Evolutionary conservation across 1,284 basidiomycete species (phyloP).

Genomic region (Trametes pubescens): DNA sequence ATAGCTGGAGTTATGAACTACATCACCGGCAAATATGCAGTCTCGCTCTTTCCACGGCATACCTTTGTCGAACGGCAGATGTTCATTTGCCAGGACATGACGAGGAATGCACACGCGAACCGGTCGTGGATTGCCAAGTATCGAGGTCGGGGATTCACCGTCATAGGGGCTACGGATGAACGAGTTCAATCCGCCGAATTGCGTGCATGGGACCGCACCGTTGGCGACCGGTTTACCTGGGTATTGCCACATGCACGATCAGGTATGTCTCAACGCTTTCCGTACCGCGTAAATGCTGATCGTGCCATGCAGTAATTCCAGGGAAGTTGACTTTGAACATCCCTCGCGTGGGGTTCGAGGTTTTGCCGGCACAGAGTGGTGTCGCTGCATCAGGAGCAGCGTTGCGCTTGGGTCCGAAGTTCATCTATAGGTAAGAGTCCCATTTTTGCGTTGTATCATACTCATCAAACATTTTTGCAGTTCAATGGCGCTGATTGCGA

Average conservation of each 20-base stretch:
- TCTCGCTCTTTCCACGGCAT: background rate
- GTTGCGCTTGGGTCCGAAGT: background rate
- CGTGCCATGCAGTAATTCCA: background rate
- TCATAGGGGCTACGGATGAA: background rate
- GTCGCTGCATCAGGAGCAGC: background rate
- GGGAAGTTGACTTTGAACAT: background rate
- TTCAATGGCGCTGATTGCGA: background rate
- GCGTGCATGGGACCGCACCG: background rate
- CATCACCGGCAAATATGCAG: background rate
- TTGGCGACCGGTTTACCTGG: background rate
- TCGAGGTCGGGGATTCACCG: background rate
- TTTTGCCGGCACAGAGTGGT: background rate
- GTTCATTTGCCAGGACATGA: background rate
- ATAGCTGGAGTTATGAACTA: conserved; percentile 1
- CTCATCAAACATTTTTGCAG: background rate
- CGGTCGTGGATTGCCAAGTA: background rate
- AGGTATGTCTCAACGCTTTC: background rate
- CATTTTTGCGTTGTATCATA: background rate
- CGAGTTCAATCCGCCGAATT: background rate
- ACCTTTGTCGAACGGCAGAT: background rate
- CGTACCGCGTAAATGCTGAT: background rate
- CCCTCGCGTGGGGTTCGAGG: background rate
- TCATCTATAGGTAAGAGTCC: background rate
- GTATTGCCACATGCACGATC: background rate
- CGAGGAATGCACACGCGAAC: background rate